These are phyloP conservation scores for Paraphoma chrysanthemicola DNA, from an alignment of 2,329 filamentous ascomycete genomes.

Conservation along the genomic window DNA sequence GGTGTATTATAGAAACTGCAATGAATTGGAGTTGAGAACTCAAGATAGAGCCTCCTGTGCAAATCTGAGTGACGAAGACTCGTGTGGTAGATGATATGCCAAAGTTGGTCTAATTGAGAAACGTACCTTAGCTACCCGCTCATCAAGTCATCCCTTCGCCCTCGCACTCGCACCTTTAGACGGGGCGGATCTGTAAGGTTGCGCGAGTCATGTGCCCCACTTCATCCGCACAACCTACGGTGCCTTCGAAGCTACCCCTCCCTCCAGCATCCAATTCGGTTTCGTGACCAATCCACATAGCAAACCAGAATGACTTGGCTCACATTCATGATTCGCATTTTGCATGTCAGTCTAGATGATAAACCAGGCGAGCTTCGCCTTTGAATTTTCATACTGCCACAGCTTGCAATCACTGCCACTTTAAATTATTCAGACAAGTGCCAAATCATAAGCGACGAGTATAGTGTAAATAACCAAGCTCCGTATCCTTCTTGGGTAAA, in stretches of 20 bases:
- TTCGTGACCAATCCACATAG: too few relatives aligned
- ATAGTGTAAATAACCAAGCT: too few relatives aligned
- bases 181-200: background rate
- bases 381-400: too few relatives aligned
- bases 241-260: background rate
- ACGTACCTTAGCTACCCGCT: background rate
- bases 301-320: background rate
- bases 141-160: background rate
- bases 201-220: constrained; percentile 2
- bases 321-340: background rate
- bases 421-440: too few relatives aligned
- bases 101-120: too few relatives aligned
- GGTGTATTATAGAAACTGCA: constrained; percentile 44
- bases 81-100: too few relatives aligned
- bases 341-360: background rate
- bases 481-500: too few relatives aligned
- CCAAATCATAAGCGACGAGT: too few relatives aligned
- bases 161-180: too few relatives aligned
- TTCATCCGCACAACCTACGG: background rate
- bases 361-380: too few relatives aligned
- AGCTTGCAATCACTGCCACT: too few relatives aligned
- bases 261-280: background rate
- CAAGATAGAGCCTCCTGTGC: background rate
- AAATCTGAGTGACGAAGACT: background rate
- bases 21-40: constrained; percentile 6